A percentile compares a stretch with the other conserved stretches of the same genome.
These are phyloP conservation scores for Populus euphratica DNA, from an alignment of 345 rosid species.

Conservation along the genomic window DNA sequence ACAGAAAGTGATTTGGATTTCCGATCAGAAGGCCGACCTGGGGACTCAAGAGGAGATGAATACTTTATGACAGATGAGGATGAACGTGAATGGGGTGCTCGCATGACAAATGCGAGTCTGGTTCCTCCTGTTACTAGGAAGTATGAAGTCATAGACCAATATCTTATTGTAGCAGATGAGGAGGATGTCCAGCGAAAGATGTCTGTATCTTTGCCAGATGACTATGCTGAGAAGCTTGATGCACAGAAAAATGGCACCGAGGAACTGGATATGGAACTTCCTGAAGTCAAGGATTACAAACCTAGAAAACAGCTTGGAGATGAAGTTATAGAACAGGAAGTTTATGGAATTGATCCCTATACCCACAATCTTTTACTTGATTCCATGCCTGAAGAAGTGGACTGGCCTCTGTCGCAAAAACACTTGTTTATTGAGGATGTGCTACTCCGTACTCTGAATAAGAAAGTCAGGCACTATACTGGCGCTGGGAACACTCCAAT, in stretches of 20 bases:
- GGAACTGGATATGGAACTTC: constrained; percentile 99
- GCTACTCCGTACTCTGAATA: constrained; percentile 74
- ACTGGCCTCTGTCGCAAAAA: constrained; percentile 70
- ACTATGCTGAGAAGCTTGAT: constrained; percentile 86
- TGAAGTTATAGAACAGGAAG: constrained; percentile 97
- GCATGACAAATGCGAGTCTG: constrained; percentile 95
- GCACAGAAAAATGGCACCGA: constrained; percentile 84
- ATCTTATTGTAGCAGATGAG: constrained; percentile 79
- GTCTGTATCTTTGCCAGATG: constrained; percentile 92
- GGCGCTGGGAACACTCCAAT: constrained; percentile 93
- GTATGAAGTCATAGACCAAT: constrained; percentile 84
- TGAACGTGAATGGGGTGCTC: constrained; percentile 99
- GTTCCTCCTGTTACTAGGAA: constrained; percentile 99
- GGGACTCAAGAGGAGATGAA: constrained; percentile 58
- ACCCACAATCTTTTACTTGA: constrained; percentile 96
- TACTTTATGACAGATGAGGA: constrained; percentile 63
- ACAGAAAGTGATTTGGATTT: constrained; percentile 86
- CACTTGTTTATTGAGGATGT: constrained; percentile 85
- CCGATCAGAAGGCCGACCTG: constrained; percentile 53
- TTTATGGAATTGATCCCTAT: constrained; percentile 98
- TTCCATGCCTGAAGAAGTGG: constrained; percentile 92
- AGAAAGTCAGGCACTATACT: constrained; percentile 78
- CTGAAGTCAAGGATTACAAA: constrained; percentile 94
- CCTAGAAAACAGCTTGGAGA: constrained; percentile 88
- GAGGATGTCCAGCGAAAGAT: constrained; percentile 85